Base-by-base conservation (phyloP, 1,284 basidiomycete genomes). In the Malassezia yamatoensis region DNA sequence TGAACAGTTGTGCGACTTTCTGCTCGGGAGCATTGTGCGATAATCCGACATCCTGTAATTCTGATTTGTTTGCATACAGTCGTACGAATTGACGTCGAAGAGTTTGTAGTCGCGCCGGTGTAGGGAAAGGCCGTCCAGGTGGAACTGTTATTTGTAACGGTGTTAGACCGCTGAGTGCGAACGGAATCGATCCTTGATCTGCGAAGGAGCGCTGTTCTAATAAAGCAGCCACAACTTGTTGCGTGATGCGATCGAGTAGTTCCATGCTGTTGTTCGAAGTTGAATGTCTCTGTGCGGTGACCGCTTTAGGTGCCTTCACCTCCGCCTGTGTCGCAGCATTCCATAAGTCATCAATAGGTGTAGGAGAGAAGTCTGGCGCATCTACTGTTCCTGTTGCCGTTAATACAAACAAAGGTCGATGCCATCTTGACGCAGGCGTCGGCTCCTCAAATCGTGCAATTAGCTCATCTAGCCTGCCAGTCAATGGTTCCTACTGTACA, bases 391-490 rank as follows among this genome's bases (percentile, higher is more conserved):
- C 33, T 5, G 54, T 32, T 7, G 51, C 45, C 33, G 66, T 62
- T 11, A 84, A 78, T 0, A 96, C 77, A 74, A 96, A 87, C 33
- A 96, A 80, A 0, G 93, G 93, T 0, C 90, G 86, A 76, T 98
- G 93, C 93, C 93, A 98, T 42, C 91, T 82, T 11, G 88, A 89
- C 85, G 93, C 93, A 0, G 90, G 90, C 0, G 87, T 90, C 0
- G 93, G 93, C 74, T 96, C 93, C 78, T 98, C 93, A 66, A 85
- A 96, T 37, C 93, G 82, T 72, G 84, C 81, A 12, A 94, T 77
- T 2, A 98, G 81, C 74, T 91, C 93, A 24, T 93, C 87, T 37
- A 96, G 80, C 2, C 90, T 93, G 44, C 11, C 3, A 29, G 24
- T n/a, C 16, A 43, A 6, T 18, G 32, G 24, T 7, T 29, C 24